phyloP scores from a whole-genome alignment of 768 basidiomycete genomes.

The Boletus vinaceobasis region DNA sequence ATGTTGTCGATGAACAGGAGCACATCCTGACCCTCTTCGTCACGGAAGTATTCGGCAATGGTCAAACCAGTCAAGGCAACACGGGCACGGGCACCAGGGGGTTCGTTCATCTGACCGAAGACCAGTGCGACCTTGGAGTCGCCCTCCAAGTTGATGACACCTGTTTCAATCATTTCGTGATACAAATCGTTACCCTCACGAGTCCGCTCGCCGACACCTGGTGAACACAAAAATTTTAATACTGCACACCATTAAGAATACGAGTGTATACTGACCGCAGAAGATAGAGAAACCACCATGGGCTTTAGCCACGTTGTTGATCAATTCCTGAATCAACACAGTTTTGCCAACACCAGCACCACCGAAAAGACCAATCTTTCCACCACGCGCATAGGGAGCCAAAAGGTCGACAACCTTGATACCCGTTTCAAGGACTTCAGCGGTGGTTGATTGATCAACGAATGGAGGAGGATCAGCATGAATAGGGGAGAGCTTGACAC shows the following conservation, averaged over 20 bases:
- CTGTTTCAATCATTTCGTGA: slow-evolving; percentile 99
- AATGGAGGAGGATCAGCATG: slow-evolving; percentile 97
- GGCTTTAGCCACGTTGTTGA: slow-evolving; percentile 99
- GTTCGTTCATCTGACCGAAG: slow-evolving; percentile 99
- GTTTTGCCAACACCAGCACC: slow-evolving; percentile 99
- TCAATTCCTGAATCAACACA: slow-evolving; percentile 98
- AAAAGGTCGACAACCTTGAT: slow-evolving; percentile 99
- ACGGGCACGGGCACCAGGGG: slow-evolving; percentile 99
- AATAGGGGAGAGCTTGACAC: slow-evolving; percentile 87
- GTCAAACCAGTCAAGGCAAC: slow-evolving; percentile 98
- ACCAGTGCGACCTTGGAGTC: slow-evolving; percentile 99
- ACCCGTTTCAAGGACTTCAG: slow-evolving; percentile 98
- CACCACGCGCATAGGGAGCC: slow-evolving; percentile 99
- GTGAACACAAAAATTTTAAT: slow-evolving; percentile 8
- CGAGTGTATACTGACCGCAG: slow-evolving; percentile 59
- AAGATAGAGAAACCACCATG: slow-evolving; percentile 99
- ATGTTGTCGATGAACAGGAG: slow-evolving; percentile 99
- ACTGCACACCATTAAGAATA: not conserved
- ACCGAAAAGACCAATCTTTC: slow-evolving; percentile 99
- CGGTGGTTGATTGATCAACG: slow-evolving; percentile 98
- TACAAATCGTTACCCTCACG: slow-evolving; percentile 99
- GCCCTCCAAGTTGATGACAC: slow-evolving; percentile 99
- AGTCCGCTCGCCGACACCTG: slow-evolving; percentile 99
- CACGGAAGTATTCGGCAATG: slow-evolving; percentile 99
- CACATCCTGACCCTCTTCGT: slow-evolving; percentile 99